Conservation (phyloP, 2,329 filamentous ascomycete genomes). For the Aureobasidium subglaciale region DNA sequence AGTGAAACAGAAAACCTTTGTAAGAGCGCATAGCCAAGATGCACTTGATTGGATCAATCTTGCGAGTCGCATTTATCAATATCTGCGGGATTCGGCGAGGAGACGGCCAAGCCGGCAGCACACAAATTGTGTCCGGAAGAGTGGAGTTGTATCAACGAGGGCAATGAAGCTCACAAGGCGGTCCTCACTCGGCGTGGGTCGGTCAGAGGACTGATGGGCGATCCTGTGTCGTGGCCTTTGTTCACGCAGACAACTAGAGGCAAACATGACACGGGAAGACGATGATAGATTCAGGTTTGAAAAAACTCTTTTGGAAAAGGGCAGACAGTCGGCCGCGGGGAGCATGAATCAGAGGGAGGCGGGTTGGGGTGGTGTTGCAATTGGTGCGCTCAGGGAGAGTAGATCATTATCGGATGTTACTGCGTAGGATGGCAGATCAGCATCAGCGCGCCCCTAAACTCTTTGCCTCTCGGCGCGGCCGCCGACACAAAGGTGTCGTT, state of each 20-base stretch:
- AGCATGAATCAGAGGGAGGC: slow-evolving; percentile 5
- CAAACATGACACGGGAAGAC: not conserved
- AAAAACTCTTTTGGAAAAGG: not conserved
- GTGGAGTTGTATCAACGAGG: slow-evolving; percentile 5
- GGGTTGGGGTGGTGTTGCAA: slow-evolving; percentile 3
- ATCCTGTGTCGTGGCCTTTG: not conserved
- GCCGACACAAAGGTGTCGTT: not conserved
- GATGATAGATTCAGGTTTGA: not conserved
- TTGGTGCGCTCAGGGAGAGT: not conserved
- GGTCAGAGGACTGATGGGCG: not conserved
- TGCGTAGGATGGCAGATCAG: not conserved
- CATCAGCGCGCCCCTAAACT: not conserved
- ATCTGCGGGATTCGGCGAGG: slow-evolving; percentile 4
- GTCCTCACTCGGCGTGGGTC: not conserved
- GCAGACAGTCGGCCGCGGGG: slow-evolving; percentile 1
- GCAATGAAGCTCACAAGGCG: slow-evolving; percentile 1
- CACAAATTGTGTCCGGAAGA: not conserved
- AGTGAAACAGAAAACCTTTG: not conserved
- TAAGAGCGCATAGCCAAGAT: not conserved
- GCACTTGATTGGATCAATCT: slow-evolving; percentile 8
- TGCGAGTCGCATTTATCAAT: slow-evolving; percentile 1
- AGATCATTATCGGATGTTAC: slow-evolving; percentile 8
- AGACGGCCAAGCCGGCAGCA: slow-evolving; percentile 10
- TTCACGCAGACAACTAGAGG: not conserved
- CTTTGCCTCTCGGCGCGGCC: not conserved